Evolutionary conservation across 495 filamentous ascomycete species (phyloP), one percentile per base, ranked within the genome.

Genomic region (Filosporella fistucella): DNA sequence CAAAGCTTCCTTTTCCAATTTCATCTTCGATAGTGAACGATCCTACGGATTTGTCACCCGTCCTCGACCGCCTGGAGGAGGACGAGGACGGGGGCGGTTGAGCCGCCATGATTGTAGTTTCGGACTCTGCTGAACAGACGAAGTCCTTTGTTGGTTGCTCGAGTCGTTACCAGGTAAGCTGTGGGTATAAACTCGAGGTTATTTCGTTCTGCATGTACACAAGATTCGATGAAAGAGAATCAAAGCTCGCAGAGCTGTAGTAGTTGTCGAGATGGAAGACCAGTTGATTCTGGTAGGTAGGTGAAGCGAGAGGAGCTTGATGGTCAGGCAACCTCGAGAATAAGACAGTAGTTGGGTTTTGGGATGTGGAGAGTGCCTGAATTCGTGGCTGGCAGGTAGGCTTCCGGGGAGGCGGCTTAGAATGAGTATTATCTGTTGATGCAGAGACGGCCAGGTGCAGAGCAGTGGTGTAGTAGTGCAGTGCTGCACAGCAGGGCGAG

Each of bases 1-100:
- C 91, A 72, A 96, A 96, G 76, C 91, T 96, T 30, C 91, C 91
- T 70, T 88, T 88, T 42, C 91, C 91, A 57, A 96, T 95, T 68
- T 95, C 84, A 44, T 85, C 81, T 51, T 86, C 74, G 57, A 89
- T 77, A 50, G 74, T 75, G 61, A 91, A 96, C 47, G 76, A 74
- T 34, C 89, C 90, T 59, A 95, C 79, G 34, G 78, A 66, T 72
- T 82, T 77, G 50, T 86, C 83, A 55, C 70, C 64, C 30, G 61
- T 51, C 58, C 59, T 65, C 37, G 69, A 61, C 58, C 72, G 70
- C 60, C 71, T 69, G 24, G 72, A 65, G 16, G 51, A 55, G 21
- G 57, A 64, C 48, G 63, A 63, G 46, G 68, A 57, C 38, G 63
- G 55, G 28, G 62, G 55, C 47, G 55, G 50, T 45, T 61, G 60